Evolutionary conservation across 345 rosid genomes (phyloP).

Genomic region (Gossypium anomalum): DNA sequence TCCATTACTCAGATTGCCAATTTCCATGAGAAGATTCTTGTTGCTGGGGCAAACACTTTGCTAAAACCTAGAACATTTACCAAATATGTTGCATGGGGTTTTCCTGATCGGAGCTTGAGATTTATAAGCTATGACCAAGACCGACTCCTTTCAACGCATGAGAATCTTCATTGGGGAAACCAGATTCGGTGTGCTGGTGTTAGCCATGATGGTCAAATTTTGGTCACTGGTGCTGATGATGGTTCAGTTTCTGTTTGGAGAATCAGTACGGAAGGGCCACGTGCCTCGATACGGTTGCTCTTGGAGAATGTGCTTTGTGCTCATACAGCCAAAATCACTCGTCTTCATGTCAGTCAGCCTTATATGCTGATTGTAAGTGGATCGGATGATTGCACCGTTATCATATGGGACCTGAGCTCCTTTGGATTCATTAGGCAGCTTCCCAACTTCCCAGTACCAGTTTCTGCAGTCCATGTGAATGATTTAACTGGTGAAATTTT

Average conservation of each 20-base stretch:
- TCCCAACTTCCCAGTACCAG: constrained; percentile 74
- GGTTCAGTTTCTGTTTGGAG: constrained; percentile 87
- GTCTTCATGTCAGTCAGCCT: constrained; percentile 91
- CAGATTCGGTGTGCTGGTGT: constrained; percentile 86
- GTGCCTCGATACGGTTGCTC: constrained; percentile 42
- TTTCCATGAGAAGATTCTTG: constrained; percentile 74
- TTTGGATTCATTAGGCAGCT: constrained; percentile 80
- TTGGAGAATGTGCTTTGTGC: constrained; percentile 80
- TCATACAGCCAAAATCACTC: constrained; percentile 75
- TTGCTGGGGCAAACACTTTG: constrained; percentile 61
- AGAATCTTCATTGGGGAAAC: constrained; percentile 91
- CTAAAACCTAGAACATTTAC: constrained; percentile 86
- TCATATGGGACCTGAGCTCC: constrained; percentile 95
- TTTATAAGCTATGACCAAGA: constrained; percentile 97
- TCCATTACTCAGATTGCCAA: constrained; percentile 74
- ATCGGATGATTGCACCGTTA: constrained; percentile 89
- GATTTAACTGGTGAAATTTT: constrained; percentile 90
- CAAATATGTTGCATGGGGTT: constrained; percentile 93
- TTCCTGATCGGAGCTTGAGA: constrained; percentile 94
- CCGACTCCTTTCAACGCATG: constrained; percentile 82
- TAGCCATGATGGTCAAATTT: constrained; percentile 85
- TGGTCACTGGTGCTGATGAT: constrained; percentile 95
- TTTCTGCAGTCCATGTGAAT: constrained; percentile 85
- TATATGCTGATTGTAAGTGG: constrained; percentile 95
- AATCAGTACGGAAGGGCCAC: constrained; percentile 63